Evolutionary conservation across 331 rosid species (phyloP), one percentile per base, ranked within the genome.

Genomic region (Arachis monticola): DNA sequence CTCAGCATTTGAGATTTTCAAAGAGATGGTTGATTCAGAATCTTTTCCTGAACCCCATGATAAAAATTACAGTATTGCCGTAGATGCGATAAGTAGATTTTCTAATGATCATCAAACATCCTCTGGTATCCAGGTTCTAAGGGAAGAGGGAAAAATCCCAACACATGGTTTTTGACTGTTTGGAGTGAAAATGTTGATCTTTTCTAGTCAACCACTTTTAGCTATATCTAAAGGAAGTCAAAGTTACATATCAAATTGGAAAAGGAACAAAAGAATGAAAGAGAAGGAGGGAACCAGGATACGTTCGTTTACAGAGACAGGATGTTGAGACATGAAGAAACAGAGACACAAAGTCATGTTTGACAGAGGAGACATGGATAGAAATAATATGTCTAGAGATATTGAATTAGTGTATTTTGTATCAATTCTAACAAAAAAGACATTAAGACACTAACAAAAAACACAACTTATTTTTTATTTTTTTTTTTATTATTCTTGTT

Each of bases 1-100:
- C 62, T 70, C 65, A 67, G 96, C 84, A 73, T 81, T 90, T 70
- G 90, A 88, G 72, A 78, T 92, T 70, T 84, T 87, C 60, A 80
- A 77, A 70, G 87, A 86, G 75, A 80, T 87, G 74, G 78, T 76
- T 74, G 88, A 82, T 52, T 74, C 64, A 53, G 91, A 90, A 73
- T 74, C 45, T 72, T 64, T 85, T 11, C 92, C 92, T 3, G 75
- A 89, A 17, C 56, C 84, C 30, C 78, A 44, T 40, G 91, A 91
- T 82, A 86, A 85, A 87, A 87, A 81, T 70, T 86, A 83, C 75
- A 10, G 62, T 38, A 61, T 74, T 60, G 77, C 83, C 5, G 85
- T 87, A 46, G 92, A 87, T 67, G 94, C 94, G 42, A 55, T 84
- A 30, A 76, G 60, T 46, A 75, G 73, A 81, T 75, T 91, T 62